Evolutionary conservation across 164 flowering plant species (phyloP), one percentile per base, ranked within the genome.

Genomic region (Paratinospora sagittata): DNA sequence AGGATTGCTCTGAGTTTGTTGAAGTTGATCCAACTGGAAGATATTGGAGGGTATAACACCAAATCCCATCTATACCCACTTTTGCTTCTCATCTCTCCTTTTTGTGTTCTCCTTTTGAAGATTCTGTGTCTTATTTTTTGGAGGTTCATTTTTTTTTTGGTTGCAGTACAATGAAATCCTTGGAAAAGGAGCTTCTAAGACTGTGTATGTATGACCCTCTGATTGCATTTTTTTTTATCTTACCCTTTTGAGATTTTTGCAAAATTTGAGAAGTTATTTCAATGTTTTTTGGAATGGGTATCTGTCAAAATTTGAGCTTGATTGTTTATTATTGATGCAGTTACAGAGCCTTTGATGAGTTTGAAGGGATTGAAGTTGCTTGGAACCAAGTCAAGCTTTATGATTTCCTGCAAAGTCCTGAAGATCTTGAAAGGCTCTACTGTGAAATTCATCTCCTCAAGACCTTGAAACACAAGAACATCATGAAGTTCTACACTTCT

Each of bases 1-100:
- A 81, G 64, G 87, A 83, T 65, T 69, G 65, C 26, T 63, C 85
- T 66, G 92, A 85, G 67, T 91, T 84, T 78, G 90, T 84, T 64
- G 98, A 93, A 83, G 90, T 91, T 83, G 98, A 93, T 88, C 97
- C 98, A 24, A 86, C 91, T 67, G 96, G 98, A 68, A 91, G 98
- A 91, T 93, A 93, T 84, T 96, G 97, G 73, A 86, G 96, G 84
- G 98, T 93, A n/a, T n/a, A n/a, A n/a, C n/a, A n/a, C n/a, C n/a
- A n/a, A n/a, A n/a, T n/a, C n/a, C n/a, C n/a, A n/a, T n/a, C n/a
- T n/a, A n/a, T n/a, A 84, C 39, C 27, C 23, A 43, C 41, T 19
- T 9, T 61, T 36, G 16, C 12, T 3, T 27, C 26, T 61, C 45
- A 1, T 12, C 16, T n/a, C 4, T 62, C 30, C 26, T 26, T 10